Conservation (phyloP, 805 yeast genomes). For the Naumovozyma dairenensis region DNA sequence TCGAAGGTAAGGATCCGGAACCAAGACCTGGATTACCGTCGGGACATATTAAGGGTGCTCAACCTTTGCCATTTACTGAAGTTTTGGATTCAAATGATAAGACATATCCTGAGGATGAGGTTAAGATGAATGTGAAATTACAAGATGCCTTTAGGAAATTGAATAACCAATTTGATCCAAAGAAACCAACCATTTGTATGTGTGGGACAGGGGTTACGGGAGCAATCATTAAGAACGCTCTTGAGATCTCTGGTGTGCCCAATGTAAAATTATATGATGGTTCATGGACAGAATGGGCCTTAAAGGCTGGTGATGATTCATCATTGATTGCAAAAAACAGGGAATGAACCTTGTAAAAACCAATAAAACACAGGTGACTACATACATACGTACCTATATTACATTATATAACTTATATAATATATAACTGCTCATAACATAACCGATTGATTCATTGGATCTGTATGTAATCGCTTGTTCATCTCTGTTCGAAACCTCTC, state of each 20-base stretch:
- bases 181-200: constrained; percentile 70
- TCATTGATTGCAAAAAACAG: constrained; percentile 16
- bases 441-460: too few species aligned
- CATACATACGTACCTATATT: too few species aligned
- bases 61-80: constrained; percentile 62
- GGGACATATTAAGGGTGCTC: constrained; percentile 82
- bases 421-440: too few species aligned
- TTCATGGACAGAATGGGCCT: constrained; percentile 51
- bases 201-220: constrained; percentile 98
- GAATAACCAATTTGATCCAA: constrained; percentile 27
- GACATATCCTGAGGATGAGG: constrained; percentile 35
- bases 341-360: constrained; percentile 7
- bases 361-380: too few species aligned
- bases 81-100: constrained; percentile 42
- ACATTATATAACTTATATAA: too few species aligned
- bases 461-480: too few species aligned
- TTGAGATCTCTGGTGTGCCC: constrained; percentile 43
- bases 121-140: constrained; percentile 33
- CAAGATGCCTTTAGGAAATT: constrained; percentile 36
- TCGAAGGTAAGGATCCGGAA: constrained; percentile 73
- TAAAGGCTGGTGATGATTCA: constrained; percentile 14
- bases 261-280: constrained; percentile 68
- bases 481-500: too few species aligned
- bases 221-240: constrained; percentile 70
- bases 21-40: constrained; percentile 82